phyloP scores from a whole-genome alignment of 257 asterid genomes.

The Ballota nigra region DNA sequence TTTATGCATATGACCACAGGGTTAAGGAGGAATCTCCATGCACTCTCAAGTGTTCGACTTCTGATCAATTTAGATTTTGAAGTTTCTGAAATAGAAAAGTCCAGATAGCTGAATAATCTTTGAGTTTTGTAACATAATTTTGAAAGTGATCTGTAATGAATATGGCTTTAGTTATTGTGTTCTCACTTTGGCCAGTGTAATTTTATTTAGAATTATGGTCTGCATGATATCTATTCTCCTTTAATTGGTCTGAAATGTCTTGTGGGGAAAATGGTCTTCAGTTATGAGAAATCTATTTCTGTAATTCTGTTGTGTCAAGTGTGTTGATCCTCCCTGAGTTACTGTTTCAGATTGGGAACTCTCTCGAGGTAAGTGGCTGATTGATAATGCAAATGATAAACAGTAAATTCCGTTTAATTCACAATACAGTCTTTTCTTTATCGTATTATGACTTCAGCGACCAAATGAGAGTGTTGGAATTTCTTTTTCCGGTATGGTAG shows the following conservation, averaged over 20 bases:
- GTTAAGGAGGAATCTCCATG: not conserved
- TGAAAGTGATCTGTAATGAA: not conserved
- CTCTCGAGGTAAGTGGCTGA: not conserved
- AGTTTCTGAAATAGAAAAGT: conserved; percentile 12
- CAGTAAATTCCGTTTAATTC: not conserved
- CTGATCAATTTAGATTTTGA: not conserved
- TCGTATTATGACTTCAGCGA: conserved; percentile 15
- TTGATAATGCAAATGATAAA: conserved; percentile 9
- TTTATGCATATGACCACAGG: not conserved
- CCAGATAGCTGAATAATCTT: not conserved
- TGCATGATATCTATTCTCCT: conserved; percentile 8
- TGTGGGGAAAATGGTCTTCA: not conserved
- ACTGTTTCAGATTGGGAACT: conserved; percentile 1
- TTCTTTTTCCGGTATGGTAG: not conserved
- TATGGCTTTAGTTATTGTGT: not conserved
- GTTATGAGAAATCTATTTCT: conserved; percentile 13
- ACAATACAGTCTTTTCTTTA: conserved; percentile 3
- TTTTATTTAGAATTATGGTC: not conserved
- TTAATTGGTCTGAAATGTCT: not conserved
- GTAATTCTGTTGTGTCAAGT: conserved; percentile 19
- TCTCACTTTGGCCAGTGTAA: conserved; percentile 1
- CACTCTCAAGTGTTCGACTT: not conserved
- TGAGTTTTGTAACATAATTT: not conserved
- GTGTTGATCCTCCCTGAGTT: conserved; percentile 9
- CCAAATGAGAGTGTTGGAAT: conserved; percentile 7